These are phyloP conservation scores for Ogataea sp. DNA, from an alignment of 805 yeast genomes.

Conservation along the genomic window DNA sequence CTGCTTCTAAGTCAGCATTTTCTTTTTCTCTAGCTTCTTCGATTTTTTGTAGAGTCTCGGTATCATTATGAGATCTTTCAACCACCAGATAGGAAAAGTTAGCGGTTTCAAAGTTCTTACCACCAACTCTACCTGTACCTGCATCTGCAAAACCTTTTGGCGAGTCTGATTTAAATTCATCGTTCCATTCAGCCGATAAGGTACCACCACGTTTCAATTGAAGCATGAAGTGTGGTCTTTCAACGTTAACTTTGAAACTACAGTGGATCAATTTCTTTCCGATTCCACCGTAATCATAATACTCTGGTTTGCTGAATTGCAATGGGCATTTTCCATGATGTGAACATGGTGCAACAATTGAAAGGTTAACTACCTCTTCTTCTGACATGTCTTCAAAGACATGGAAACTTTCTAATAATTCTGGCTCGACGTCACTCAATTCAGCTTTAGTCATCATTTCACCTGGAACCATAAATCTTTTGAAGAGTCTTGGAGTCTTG, in stretches of 20 bases:
- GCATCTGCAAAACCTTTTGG: constrained; percentile 34
- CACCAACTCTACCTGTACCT: constrained; percentile 76
- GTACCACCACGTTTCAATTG: constrained; percentile 80
- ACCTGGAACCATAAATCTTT: constrained; percentile 34
- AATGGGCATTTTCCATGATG: constrained; percentile 85
- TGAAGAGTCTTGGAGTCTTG: constrained; percentile 64
- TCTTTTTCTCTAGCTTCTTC: constrained; percentile 28
- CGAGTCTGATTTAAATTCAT: constrained; percentile 49
- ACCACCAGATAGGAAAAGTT: constrained; percentile 68
- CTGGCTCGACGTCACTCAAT: constrained; percentile 21
- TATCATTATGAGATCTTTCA: constrained; percentile 45
- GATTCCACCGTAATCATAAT: constrained; percentile 41
- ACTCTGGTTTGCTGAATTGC: constrained; percentile 67
- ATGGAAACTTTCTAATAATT: constrained; percentile 16
- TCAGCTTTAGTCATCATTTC: constrained; percentile 11
- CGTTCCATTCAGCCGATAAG: constrained; percentile 66
- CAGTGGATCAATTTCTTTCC: constrained; percentile 69
- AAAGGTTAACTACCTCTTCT: constrained; percentile 36
- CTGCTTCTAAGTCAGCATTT: constrained; percentile 8
- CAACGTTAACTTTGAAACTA: constrained; percentile 59
- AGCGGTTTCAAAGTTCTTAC: constrained; percentile 63
- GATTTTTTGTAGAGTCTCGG: constrained; percentile 30
- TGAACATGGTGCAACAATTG: constrained; percentile 81
- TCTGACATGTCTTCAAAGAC: constrained; percentile 9
- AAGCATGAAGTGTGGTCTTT: constrained; percentile 70